phyloP scores from a whole-genome alignment of 2,329 filamentous ascomycete species.

The Pyrenophora teres region DNA sequence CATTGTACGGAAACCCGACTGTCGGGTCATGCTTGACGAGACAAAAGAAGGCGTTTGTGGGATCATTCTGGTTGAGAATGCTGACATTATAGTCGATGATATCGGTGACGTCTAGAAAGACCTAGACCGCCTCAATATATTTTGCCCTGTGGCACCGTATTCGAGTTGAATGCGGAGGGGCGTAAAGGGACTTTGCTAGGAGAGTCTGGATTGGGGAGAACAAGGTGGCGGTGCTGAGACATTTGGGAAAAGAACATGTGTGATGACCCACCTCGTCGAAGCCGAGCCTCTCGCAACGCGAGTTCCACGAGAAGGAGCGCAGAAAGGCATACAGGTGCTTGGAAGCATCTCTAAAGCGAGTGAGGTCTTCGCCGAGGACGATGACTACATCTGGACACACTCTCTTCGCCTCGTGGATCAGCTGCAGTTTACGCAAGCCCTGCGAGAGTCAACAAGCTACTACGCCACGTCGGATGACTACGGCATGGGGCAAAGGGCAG shows the following conservation, averaged over 20 bases:
- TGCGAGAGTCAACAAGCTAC: slow-evolving; percentile 18
- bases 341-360: slow-evolving; percentile 82
- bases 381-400: slow-evolving; percentile 82
- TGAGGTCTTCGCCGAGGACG: slow-evolving; percentile 74
- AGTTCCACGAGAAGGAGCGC: slow-evolving; percentile 75
- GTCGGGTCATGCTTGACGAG: slow-evolving; percentile 75
- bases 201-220: background rate
- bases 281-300: slow-evolving; percentile 77
- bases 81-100: slow-evolving; percentile 80
- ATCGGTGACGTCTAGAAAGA: slow-evolving; percentile 81
- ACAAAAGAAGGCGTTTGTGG: slow-evolving; percentile 77
- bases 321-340: slow-evolving; percentile 79
- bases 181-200: background rate
- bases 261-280: slow-evolving; percentile 75
- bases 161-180: background rate
- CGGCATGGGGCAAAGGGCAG: slow-evolving; percentile 5
- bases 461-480: background rate
- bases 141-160: too few relatives aligned
- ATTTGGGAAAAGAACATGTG: slow-evolving; percentile 1
- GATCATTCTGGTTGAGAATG: slow-evolving; percentile 68
- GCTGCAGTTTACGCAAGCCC: slow-evolving; percentile 78
- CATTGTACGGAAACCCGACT: slow-evolving; percentile 79
- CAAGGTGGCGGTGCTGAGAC: slow-evolving; percentile 9
- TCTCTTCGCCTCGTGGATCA: slow-evolving; percentile 78
- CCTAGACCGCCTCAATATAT: slow-evolving; percentile 42